These are phyloP conservation scores for Cladophialophora chaetospira DNA, from an alignment of 2,329 filamentous ascomycete species.

Conservation along the genomic window DNA sequence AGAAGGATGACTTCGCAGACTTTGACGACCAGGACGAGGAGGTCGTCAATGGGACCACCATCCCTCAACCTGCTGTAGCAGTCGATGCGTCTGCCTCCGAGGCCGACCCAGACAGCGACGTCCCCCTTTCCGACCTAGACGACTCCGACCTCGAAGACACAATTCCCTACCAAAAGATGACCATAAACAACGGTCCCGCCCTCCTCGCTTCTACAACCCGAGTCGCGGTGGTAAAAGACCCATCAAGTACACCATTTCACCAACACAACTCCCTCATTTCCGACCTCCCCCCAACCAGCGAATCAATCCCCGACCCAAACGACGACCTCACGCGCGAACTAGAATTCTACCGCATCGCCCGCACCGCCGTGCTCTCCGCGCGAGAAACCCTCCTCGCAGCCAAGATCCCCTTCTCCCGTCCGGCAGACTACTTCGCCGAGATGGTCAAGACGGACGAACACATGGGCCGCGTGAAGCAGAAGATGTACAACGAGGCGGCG, in stretches of 20 bases:
- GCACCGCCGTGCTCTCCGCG: constrained; percentile 74
- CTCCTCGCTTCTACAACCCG: constrained; percentile 78
- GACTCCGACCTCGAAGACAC: constrained; percentile 84
- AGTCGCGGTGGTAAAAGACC: constrained; percentile 56
- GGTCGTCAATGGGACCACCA: constrained; percentile 25
- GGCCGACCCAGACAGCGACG: constrained; percentile 73
- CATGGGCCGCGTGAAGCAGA: constrained; percentile 95
- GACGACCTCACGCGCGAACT: constrained; percentile 92
- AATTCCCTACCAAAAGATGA: constrained; percentile 86
- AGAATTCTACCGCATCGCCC: constrained; percentile 87
- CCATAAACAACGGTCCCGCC: constrained; percentile 94
- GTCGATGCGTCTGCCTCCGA: constrained; percentile 53
- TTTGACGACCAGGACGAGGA: constrained; percentile 10
- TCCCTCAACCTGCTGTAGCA: constrained; percentile 41
- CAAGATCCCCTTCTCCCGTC: constrained; percentile 84
- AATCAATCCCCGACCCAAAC: constrained; percentile 77
- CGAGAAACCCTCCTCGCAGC: constrained; percentile 74
- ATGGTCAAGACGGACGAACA: constrained; percentile 99
- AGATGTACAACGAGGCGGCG: constrained; percentile 88
- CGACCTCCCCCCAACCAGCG: constrained; percentile 53
- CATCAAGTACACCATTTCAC: constrained; percentile 69
- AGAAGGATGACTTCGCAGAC: constrained; percentile 21
- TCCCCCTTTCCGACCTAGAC: constrained; percentile 81
- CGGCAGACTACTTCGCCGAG: constrained; percentile 95
- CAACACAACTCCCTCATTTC: constrained; percentile 78